phyloP scores from a whole-genome alignment of 2,329 filamentous ascomycete genomes.

The Colletotrichum sojae region DNA sequence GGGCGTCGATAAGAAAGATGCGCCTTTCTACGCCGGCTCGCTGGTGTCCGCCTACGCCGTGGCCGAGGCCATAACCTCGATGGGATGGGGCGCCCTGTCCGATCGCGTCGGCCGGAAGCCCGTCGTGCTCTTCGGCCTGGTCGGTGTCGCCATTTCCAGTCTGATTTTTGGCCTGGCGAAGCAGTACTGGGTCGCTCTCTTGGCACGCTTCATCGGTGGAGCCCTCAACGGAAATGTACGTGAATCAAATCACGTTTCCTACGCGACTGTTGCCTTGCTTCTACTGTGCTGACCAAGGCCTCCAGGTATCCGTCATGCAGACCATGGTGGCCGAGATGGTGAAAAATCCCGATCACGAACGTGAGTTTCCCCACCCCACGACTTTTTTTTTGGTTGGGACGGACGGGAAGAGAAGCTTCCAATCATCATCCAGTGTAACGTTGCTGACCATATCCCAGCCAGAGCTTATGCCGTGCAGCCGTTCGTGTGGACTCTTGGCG shows the following conservation, averaged over 20 bases:
- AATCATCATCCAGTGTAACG: neutral
- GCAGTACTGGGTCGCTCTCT: constrained; percentile 58
- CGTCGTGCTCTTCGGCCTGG: constrained; percentile 49
- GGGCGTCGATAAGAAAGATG: constrained; percentile 52
- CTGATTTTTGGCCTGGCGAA: constrained; percentile 58
- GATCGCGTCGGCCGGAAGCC: constrained; percentile 55
- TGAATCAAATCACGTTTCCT: too few relatives aligned
- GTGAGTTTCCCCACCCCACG: constrained; percentile 33
- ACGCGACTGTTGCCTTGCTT: too few relatives aligned
- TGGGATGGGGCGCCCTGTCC: constrained; percentile 58
- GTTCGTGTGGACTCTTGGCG: constrained; percentile 55
- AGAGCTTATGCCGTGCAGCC: constrained; percentile 54
- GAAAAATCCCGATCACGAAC: constrained; percentile 58
- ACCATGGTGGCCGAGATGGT: constrained; percentile 60
- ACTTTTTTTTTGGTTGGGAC: too few relatives aligned
- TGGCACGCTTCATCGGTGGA: constrained; percentile 57
- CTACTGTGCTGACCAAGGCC: too few relatives aligned
- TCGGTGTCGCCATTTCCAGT: constrained; percentile 54
- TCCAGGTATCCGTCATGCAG: constrained; percentile 53
- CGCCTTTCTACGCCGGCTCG: constrained; percentile 65
- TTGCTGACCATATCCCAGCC: constrained; percentile 42
- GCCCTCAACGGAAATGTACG: constrained; percentile 55
- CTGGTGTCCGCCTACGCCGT: constrained; percentile 60
- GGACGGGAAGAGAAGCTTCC: too few relatives aligned
- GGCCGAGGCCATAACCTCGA: constrained; percentile 58